These are phyloP conservation scores for Novymonas esmeraldas DNA, from an alignment of 208 protist genomes.

Conservation along the genomic window DNA sequence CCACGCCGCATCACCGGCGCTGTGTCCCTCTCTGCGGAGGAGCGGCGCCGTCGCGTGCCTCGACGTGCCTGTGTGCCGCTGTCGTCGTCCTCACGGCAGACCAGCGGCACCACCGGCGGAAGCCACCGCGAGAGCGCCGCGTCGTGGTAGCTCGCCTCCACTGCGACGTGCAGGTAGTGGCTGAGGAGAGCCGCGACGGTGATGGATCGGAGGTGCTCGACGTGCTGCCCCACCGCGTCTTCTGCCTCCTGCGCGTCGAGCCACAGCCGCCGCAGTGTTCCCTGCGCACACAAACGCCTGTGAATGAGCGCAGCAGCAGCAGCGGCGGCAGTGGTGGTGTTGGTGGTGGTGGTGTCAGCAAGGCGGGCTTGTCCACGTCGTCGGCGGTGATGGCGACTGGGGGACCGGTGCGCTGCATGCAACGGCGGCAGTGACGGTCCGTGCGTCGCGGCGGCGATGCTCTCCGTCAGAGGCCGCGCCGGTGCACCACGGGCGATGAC, in stretches of 20 bases:
- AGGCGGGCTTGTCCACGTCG: no score
- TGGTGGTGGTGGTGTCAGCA: no score
- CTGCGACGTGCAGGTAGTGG: conserved; percentile 54
- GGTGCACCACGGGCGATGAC: no score
- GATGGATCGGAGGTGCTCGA: conserved; percentile 45
- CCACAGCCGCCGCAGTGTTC: conserved; percentile 23
- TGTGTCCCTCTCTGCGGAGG: no score
- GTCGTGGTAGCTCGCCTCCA: conserved; percentile 47
- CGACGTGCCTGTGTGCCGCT: not conserved
- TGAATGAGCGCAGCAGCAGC: not conserved
- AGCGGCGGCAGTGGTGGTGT: no score
- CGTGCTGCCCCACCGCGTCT: conserved; percentile 42
- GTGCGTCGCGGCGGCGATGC: no score
- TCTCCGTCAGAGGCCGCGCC: no score
- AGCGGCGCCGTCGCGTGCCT: no score
- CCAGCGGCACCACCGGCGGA: conserved; percentile 6
- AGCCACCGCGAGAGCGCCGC: conserved; percentile 57
- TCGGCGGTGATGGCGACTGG: no score
- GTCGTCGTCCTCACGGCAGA: not conserved
- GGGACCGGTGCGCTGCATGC: no score
- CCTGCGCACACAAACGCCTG: not conserved
- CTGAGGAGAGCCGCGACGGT: conserved; percentile 56
- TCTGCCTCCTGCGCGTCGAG: conserved; percentile 35
- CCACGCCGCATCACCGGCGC: no score
- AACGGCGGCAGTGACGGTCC: no score